These are phyloP conservation scores for Syzygium syzygioides DNA, from an alignment of 441 rosid species.

Conservation along the genomic window DNA sequence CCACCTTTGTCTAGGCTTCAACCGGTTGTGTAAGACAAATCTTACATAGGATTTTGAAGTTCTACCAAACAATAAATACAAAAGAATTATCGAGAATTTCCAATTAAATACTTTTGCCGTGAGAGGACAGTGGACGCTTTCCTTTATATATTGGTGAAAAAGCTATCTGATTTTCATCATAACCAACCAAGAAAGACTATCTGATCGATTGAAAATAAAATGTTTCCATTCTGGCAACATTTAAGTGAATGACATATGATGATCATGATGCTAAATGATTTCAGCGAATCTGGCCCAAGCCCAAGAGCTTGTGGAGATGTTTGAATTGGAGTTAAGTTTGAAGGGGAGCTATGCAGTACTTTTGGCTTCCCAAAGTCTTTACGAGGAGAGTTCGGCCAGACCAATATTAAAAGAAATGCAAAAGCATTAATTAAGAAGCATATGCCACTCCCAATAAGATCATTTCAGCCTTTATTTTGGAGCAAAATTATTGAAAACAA, in stretches of 20 bases:
- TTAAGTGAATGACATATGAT: background rate
- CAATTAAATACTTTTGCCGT: background rate
- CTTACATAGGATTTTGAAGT: background rate
- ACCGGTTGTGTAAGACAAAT: background rate
- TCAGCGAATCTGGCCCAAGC: conserved; percentile 49
- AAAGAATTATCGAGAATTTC: background rate
- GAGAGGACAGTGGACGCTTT: background rate
- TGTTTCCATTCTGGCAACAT: background rate
- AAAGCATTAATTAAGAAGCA: background rate
- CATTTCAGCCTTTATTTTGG: background rate
- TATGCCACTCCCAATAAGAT: background rate
- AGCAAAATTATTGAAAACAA: background rate
- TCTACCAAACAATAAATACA: background rate
- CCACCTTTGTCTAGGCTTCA: background rate
- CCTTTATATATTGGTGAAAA: background rate
- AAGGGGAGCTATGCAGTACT: conserved; percentile 36
- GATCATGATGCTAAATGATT: conserved; percentile 8
- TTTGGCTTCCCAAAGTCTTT: background rate
- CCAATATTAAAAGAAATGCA: background rate
- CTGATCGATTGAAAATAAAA: background rate
- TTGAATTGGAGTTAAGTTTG: conserved; percentile 51
- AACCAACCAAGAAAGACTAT: background rate
- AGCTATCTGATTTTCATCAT: background rate
- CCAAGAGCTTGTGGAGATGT: conserved; percentile 72
- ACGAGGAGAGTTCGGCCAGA: background rate